phyloP scores from a whole-genome alignment of 2,329 filamentous ascomycete species.

The Cladosporium sp. region DNA sequence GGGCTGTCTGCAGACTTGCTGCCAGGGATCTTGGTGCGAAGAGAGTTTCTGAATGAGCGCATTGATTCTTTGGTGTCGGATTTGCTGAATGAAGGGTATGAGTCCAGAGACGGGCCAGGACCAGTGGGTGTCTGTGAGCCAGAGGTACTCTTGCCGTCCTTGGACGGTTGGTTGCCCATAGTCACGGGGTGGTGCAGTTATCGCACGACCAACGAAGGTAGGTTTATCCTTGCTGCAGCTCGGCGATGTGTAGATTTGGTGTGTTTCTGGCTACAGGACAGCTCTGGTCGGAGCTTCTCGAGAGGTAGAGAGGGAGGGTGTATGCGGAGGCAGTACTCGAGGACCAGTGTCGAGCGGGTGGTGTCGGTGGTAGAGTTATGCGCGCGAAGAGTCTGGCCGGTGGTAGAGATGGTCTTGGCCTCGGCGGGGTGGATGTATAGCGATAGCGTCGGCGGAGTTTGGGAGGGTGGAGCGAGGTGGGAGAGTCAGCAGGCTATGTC shows the following conservation, averaged over 20 bases:
- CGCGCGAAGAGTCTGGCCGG: not conserved
- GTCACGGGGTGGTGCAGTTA: not conserved
- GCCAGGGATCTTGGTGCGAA: conserved; percentile 86
- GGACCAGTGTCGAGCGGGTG: not conserved
- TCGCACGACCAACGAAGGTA: not conserved
- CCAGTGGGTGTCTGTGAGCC: conserved; percentile 41
- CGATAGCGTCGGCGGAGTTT: conserved; percentile 2
- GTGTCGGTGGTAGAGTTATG: not conserved
- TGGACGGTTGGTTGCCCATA: conserved; percentile 76
- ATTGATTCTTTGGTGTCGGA: conserved; percentile 91
- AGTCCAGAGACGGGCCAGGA: conserved; percentile 61
- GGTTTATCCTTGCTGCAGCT: conserved; percentile 1
- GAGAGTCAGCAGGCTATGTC: conserved; percentile 12
- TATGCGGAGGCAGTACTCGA: not conserved
- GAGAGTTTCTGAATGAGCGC: conserved; percentile 72
- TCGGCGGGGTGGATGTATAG: not conserved
- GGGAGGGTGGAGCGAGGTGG: conserved; percentile 5
- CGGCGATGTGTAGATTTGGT: not conserved
- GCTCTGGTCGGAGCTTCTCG: not conserved
- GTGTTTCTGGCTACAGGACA: not conserved
- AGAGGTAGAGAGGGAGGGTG: not conserved
- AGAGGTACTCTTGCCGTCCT: conserved; percentile 43
- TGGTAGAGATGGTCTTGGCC: not conserved
- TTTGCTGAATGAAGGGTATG: conserved; percentile 86
- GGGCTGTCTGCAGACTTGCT: conserved; percentile 67